Conservation (phyloP, 768 basidiomycete species). For the Artomyces pyxidatus region DNA sequence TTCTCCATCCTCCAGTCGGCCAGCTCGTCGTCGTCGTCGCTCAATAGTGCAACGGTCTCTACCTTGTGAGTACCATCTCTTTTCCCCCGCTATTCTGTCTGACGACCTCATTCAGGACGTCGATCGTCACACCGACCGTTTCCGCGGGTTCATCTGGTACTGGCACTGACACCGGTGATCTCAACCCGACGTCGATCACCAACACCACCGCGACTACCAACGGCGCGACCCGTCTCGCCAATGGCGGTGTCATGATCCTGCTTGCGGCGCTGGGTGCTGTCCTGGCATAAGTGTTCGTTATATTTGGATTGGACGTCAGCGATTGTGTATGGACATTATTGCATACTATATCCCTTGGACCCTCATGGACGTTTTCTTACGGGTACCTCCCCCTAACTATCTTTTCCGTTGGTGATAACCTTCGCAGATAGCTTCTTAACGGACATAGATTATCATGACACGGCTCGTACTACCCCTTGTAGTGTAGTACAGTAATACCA, state of each 20-base stretch:
- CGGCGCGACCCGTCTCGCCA: constrained; percentile 6
- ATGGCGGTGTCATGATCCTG: constrained; percentile 1
- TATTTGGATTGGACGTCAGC: neutral
- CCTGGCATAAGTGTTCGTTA: neutral
- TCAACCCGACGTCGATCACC: constrained; percentile 10
- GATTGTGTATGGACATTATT: neutral
- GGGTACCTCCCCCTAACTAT: no score
- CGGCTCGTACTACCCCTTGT: no score
- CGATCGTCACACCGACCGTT: no score
- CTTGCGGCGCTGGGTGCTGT: constrained; percentile 9
- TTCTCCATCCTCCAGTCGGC: constrained; percentile 41
- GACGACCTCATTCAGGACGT: neutral
- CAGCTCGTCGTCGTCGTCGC: constrained; percentile 7
- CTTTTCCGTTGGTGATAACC: no score
- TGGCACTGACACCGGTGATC: neutral
- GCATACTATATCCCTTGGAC: neutral
- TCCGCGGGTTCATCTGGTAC: no score
- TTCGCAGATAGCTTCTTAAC: no score
- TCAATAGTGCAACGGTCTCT: neutral
- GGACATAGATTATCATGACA: no score
- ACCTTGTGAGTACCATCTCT: neutral
- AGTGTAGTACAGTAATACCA: no score
- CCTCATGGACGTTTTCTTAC: no score
- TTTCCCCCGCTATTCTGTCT: neutral
- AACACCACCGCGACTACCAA: neutral